Percentiles rank a stretch among this genome's conserved stretches.
Evolutionary conservation across 2,329 filamentous ascomycete genomes (phyloP).

Genomic region (Capronia epimyces): DNA sequence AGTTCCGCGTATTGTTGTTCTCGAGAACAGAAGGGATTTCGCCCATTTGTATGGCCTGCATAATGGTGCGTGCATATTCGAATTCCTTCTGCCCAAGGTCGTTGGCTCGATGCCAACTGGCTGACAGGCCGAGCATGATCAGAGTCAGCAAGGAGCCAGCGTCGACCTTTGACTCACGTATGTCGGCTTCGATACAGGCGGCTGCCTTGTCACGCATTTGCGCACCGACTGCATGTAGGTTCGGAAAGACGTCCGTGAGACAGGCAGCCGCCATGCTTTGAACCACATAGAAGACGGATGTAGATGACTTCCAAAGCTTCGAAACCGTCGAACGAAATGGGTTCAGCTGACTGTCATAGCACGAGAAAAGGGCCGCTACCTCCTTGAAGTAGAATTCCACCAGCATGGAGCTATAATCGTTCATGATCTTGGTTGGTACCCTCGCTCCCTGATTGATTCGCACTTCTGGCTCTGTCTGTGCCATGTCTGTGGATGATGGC

Average conservation of each 20-base stretch:
- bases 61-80: constrained; percentile 4
- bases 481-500: background rate
- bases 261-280: constrained; percentile 61
- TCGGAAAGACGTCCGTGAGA: constrained; percentile 53
- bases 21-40: constrained; percentile 1
- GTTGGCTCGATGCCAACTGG: constrained; percentile 55
- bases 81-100: constrained; percentile 42
- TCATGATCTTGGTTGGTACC: background rate
- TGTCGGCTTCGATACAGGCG: constrained; percentile 21
- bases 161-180: constrained; percentile 37
- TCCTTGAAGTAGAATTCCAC: constrained; percentile 62
- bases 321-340: constrained; percentile 56
- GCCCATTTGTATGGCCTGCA: constrained; percentile 22
- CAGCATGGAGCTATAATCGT: constrained; percentile 51
- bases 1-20: constrained; percentile 16
- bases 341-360: constrained; percentile 58
- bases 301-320: constrained; percentile 53
- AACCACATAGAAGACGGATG: constrained; percentile 56
- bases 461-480: background rate
- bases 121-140: constrained; percentile 55
- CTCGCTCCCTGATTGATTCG: background rate
- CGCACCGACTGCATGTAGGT: constrained; percentile 47
- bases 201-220: constrained; percentile 49
- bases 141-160: constrained; percentile 50
- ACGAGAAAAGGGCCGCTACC: constrained; percentile 58